Evolutionary conservation across 2,329 filamentous ascomycete species (phyloP), one percentile per base, ranked within the genome.

Genomic region (Epichloe gansuensis): DNA sequence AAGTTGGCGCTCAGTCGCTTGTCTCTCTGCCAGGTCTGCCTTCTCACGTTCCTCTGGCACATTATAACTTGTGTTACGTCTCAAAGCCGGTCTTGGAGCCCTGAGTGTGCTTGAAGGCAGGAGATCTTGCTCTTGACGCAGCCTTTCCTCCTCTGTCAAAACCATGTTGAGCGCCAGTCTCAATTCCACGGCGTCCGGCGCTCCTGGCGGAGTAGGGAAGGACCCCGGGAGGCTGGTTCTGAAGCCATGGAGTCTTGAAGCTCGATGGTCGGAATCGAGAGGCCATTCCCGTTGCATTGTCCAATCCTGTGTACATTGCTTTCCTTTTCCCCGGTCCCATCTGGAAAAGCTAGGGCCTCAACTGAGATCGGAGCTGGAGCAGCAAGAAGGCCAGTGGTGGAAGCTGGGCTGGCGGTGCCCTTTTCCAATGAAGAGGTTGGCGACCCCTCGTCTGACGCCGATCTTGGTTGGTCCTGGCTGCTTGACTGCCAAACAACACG

Each of bases 51-150:
- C 70, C 57, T 66, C 62, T 1, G 69, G 69, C 12, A 60, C 69
- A 52, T 72, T 67, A 52, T 72, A 72, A 57, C 70, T 72, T 43
- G 70, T 72, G 57, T 71, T 72, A 42, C 70, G 67, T 56, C 69
- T 63, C n/a, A 72, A 58, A 11, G 66, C 70, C 25, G 70, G 70
- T 43, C 68, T 64, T 11, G 68, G 68, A 8, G 58, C 50, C 52
- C 55, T 56, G 23, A 55, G 58, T 13, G 50, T 48, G 42, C 49
- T 12, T 48, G 37, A 47, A 39, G 56, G 42, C 25, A 50, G 41
- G 2, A 49, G 50, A 35, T 53, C 47, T 7, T 52, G 55, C 21
- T 58, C 57, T 53, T 57, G 47, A 7, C 56, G 50, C 39, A 39
- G 45, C 11, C 57, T 55, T 15, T 58, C 58, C 51, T 67, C 66